A percentile compares a stretch with the other conserved stretches of the same genome.
phyloP scores from a whole-genome alignment of 371 early-diverging fungal genomes.

The Neoconidiobolus thromboides region DNA sequence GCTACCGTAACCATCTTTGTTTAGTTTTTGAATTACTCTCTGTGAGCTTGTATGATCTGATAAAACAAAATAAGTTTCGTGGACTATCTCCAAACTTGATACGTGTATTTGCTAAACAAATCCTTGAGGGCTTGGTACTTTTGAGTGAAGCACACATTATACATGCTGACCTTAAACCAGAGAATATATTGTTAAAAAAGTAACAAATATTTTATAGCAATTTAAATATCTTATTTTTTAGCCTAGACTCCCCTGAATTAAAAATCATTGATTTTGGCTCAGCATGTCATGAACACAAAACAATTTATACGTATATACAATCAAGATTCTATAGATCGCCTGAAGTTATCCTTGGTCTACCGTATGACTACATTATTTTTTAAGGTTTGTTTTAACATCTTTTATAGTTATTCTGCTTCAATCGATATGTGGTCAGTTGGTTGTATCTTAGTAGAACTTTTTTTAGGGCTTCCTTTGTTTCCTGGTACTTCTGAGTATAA shows the following conservation, averaged over 20 bases:
- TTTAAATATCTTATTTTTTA: constrained; percentile 23
- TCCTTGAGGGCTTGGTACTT: constrained; percentile 66
- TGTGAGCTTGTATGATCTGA: constrained; percentile 92
- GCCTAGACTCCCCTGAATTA: constrained; percentile 49
- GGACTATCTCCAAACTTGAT: constrained; percentile 75
- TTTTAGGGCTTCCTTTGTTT: constrained; percentile 74
- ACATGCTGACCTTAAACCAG: constrained; percentile 98
- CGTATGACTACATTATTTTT: not conserved
- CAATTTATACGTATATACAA: constrained; percentile 94
- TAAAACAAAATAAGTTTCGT: constrained; percentile 80
- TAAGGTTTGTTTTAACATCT: constrained; percentile 10
- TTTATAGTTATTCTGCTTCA: constrained; percentile 30
- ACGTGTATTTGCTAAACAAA: constrained; percentile 60
- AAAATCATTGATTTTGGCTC: constrained; percentile 97
- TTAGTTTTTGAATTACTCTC: constrained; percentile 88
- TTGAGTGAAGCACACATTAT: constrained; percentile 59
- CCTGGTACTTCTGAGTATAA: constrained; percentile 84
- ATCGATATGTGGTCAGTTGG: constrained; percentile 99
- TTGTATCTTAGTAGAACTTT: constrained; percentile 96
- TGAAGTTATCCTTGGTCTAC: constrained; percentile 75
- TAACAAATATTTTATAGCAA: not conserved
- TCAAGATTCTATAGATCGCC: constrained; percentile 94
- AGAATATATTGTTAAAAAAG: constrained; percentile 26
- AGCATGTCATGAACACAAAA: constrained; percentile 4
- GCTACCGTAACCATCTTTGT: constrained; percentile 86